Percentiles rank a stretch among this genome's conserved stretches.
Conservation (phyloP, 2,329 filamentous ascomycete species). For the Alternaria consortialis region DNA sequence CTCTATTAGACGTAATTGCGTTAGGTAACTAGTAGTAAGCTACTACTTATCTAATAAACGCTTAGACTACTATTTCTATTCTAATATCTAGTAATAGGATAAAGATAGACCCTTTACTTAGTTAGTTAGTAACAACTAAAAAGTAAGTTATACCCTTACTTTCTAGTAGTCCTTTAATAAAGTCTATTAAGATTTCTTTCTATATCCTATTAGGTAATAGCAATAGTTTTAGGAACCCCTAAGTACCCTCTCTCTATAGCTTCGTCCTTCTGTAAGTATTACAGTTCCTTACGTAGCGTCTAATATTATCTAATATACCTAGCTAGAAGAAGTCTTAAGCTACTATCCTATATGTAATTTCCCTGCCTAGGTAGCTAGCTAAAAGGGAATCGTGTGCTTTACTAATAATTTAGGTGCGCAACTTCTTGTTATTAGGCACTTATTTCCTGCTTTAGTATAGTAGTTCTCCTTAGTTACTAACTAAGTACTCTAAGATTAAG, state of each 20-base stretch:
- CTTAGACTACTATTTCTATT: neutral
- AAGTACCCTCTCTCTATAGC: neutral
- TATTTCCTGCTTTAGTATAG: neutral
- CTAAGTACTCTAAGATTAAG: neutral
- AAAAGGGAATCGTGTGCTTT: neutral
- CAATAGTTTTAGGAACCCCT: conserved; percentile 7
- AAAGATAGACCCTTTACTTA: neutral
- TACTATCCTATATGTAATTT: neutral
- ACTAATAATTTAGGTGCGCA: neutral
- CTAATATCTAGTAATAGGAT: neutral
- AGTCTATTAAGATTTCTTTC: conserved; percentile 6
- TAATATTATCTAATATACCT: neutral
- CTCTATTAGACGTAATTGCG: neutral
- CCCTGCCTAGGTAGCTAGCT: neutral
- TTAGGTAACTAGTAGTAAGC: neutral
- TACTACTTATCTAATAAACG: neutral
- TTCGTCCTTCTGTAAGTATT: neutral
- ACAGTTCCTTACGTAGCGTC: conserved; percentile 1
- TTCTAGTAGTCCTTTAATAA: neutral
- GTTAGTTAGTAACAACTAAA: neutral
- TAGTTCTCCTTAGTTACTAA: neutral
- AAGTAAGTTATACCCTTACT: neutral
- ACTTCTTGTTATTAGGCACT: neutral
- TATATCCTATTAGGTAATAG: neutral
- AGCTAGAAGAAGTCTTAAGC: neutral